phyloP scores from a whole-genome alignment of 495 filamentous ascomycete genomes.

The Daldinia concentrica region DNA sequence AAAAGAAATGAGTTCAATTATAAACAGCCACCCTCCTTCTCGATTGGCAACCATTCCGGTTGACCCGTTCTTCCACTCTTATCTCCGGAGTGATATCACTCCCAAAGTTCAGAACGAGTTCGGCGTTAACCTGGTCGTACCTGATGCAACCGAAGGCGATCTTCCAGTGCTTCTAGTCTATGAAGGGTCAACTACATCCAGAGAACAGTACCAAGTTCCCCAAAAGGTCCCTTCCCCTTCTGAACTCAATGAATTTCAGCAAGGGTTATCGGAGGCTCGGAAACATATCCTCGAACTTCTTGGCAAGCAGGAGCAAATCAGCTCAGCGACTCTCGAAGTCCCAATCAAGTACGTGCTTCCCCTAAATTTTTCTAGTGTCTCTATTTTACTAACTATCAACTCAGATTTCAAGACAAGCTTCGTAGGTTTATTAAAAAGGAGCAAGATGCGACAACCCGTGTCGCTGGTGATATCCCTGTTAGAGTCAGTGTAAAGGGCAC shows the following conservation, averaged over 20 bases:
- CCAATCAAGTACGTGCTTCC: conserved; percentile 69
- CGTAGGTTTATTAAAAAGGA: conserved; percentile 79
- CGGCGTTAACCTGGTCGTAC: conserved; percentile 81
- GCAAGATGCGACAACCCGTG: conserved; percentile 66
- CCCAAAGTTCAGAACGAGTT: conserved; percentile 73
- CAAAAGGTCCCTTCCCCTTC: conserved; percentile 62
- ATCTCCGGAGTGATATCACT: conserved; percentile 71
- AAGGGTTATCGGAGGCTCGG: conserved; percentile 75
- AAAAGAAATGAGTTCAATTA: conserved; percentile 80
- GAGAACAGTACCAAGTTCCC: conserved; percentile 73
- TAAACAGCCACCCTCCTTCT: conserved; percentile 81
- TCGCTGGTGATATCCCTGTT: conserved; percentile 73
- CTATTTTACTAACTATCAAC: conserved; percentile 19
- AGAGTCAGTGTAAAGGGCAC: conserved; percentile 67
- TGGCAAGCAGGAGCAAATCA: conserved; percentile 74
- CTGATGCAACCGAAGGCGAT: conserved; percentile 66
- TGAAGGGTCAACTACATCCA: conserved; percentile 69
- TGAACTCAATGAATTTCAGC: conserved; percentile 72
- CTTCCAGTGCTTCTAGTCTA: conserved; percentile 81
- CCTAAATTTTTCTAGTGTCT: neutral
- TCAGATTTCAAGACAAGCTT: conserved; percentile 73
- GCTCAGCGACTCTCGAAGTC: conserved; percentile 70
- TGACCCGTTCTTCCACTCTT: conserved; percentile 87
- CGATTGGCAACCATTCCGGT: conserved; percentile 74
- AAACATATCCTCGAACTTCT: conserved; percentile 75